phyloP scores from a whole-genome alignment of 768 basidiomycete genomes.

The Crepidotus variabilis region DNA sequence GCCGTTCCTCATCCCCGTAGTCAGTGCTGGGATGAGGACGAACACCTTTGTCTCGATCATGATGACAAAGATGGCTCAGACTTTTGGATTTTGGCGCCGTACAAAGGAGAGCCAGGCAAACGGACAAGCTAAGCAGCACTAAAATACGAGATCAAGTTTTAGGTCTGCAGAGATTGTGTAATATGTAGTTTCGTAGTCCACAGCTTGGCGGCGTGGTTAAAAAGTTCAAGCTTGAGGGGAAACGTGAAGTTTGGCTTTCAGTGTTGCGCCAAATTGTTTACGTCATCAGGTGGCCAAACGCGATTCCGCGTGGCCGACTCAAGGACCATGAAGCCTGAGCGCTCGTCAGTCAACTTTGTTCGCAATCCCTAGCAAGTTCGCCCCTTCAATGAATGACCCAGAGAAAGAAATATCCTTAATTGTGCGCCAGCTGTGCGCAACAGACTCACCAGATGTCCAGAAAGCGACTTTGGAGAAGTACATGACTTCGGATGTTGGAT shows the following conservation, averaged over 20 bases:
- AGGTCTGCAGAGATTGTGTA: no score
- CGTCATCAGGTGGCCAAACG: no score
- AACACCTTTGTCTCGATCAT: not conserved
- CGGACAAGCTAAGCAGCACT: no score
- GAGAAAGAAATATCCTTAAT: constrained; percentile 43
- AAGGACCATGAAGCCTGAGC: not conserved
- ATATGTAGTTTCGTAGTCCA: no score
- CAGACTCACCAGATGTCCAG: constrained; percentile 47
- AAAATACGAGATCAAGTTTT: no score
- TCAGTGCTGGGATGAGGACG: not conserved
- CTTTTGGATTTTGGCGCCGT: not conserved
- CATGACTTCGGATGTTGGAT: constrained; percentile 50
- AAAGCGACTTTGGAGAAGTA: constrained; percentile 43
- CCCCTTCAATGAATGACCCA: constrained; percentile 51
- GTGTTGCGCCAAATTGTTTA: no score
- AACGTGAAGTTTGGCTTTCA: no score
- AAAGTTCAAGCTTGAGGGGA: no score
- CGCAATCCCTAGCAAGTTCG: not conserved
- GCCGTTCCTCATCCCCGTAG: not conserved
- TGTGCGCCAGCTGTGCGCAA: constrained; percentile 41
- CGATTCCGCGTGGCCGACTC: no score
- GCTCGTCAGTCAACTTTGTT: not conserved
- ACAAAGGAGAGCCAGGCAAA: no score
- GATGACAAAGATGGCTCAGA: not conserved
- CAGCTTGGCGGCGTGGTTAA: no score